Evolutionary conservation across 1,139 yeast genomes (phyloP).

Genomic region (Saccharomyces uvarum): DNA sequence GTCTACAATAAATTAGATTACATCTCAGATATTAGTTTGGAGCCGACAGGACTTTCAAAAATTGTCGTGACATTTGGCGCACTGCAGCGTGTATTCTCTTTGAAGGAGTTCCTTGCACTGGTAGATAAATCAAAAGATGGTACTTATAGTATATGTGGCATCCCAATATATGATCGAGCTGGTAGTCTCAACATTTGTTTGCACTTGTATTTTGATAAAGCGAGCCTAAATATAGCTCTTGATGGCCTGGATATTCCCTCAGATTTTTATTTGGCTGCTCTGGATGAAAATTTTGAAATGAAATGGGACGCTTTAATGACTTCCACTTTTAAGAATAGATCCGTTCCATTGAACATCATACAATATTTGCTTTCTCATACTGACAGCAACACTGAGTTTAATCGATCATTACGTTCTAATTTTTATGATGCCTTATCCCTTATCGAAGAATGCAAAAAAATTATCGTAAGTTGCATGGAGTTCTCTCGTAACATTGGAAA

Average conservation of each 20-base stretch:
- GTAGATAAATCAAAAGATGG: conserved; percentile 4
- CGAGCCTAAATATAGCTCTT: not conserved
- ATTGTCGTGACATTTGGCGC: conserved; percentile 36
- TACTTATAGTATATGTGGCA: not conserved
- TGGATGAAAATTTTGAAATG: not conserved
- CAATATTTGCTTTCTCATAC: not conserved
- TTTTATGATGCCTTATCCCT: not conserved
- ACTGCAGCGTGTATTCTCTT: conserved; percentile 39
- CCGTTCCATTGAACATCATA: not conserved
- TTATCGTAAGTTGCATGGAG: not conserved
- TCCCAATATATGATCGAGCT: conserved; percentile 11
- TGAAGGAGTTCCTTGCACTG: conserved; percentile 37
- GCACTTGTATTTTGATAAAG: conserved; percentile 41
- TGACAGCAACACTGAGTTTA: not conserved
- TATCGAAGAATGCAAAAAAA: not conserved
- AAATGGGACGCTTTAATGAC: not conserved
- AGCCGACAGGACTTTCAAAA: conserved; percentile 46
- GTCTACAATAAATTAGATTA: conserved; percentile 36
- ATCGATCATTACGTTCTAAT: not conserved
- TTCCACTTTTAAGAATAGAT: not conserved
- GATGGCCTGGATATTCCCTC: not conserved
- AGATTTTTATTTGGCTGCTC: not conserved
- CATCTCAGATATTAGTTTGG: conserved; percentile 47
- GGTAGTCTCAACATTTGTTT: conserved; percentile 35
- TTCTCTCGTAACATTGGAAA: conserved; percentile 5